Base-by-base conservation (phyloP, 768 basidiomycete genomes). In the Suillus occidentalis region DNA sequence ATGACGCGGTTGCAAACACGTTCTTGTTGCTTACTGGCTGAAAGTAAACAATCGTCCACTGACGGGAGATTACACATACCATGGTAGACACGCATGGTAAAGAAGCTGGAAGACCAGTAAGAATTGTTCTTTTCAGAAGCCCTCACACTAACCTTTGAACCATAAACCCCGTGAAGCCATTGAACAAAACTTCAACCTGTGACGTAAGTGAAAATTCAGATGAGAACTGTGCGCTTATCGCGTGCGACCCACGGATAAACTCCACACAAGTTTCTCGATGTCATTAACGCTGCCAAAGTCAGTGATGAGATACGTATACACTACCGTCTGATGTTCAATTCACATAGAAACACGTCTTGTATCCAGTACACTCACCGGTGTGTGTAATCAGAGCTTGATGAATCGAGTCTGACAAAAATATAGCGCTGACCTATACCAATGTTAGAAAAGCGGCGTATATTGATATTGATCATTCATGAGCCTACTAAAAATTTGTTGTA, bases 361-460 rank as follows among this genome's bases (percentile, higher is more conserved):
- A 37, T 37, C 45, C 18, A 20, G 36, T 31, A 4, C 4, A 61
- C 73, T 31, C 69, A 83, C 84, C 73, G 14, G 83, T 81, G 66
- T 85, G 83, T 3, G 81, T 78, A 67, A 86, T 85, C 40, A 85
- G 72, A 6, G 72, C 76, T 70, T 86, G 84, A 67, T 86, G 84
- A 4, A 83, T 66, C 0, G 83, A 82, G 67, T 85, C 84, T 69
- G 81, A 84, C 9, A 77, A 2, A 77, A 85, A 81, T 13, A 85
- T 83, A 22, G 80, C 75, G 28, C 73, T 76, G 45, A 85, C 85
- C 84, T 86, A 45, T 20, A 25, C 6, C 25, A 31, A 36, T 22
- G n/a, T 69, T 22, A 55, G 14, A 14, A 36, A 20, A n/a, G 12
- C 6, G 31, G 37, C 25, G 64, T 42, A 25, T 39, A 36, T 25